A percentile compares a stretch with the other conserved stretches of the same genome.
Evolutionary conservation across 2,329 filamentous ascomycete species (phyloP).

Genomic region (Hypoxylon sp.): DNA sequence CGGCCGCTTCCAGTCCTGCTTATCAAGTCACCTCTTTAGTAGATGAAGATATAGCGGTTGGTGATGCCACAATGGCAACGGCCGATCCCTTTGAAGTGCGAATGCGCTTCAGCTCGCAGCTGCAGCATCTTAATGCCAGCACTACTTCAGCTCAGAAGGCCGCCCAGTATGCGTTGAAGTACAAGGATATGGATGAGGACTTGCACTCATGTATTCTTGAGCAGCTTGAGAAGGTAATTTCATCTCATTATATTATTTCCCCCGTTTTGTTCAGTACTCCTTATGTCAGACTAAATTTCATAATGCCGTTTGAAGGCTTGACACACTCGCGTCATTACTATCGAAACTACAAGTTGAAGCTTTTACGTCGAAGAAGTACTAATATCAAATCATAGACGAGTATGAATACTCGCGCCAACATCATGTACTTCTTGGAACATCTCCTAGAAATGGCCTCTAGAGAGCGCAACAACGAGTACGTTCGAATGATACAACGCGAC

Average conservation of each 20-base stretch:
- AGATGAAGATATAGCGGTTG: neutral
- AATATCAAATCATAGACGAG: conserved; percentile 72
- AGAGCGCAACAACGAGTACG: conserved; percentile 83
- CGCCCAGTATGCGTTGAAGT: conserved; percentile 93
- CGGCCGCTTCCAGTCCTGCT: neutral
- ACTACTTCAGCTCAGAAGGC: conserved; percentile 92
- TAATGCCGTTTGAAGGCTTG: neutral
- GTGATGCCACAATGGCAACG: conserved; percentile 64
- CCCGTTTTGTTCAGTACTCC: too few relatives aligned
- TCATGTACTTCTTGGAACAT: conserved; percentile 99
- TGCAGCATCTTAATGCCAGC: conserved; percentile 92
- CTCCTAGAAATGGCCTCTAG: conserved; percentile 88
- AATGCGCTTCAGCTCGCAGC: conserved; percentile 92
- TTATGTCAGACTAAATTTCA: neutral
- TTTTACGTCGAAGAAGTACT: conserved; percentile 11
- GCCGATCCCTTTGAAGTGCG: conserved; percentile 96
- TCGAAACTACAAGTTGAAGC: neutral
- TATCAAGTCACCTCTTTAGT: neutral
- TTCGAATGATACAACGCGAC: conserved; percentile 95
- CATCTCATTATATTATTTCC: neutral
- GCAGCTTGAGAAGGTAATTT: conserved; percentile 85
- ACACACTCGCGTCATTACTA: neutral
- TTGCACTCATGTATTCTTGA: conserved; percentile 97
- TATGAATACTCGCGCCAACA: conserved; percentile 98
- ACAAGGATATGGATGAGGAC: conserved; percentile 96